Percentiles rank a stretch among this genome's conserved stretches.
These are phyloP conservation scores for Acer negundo DNA, from an alignment of 345 rosid species.

Conservation along the genomic window DNA sequence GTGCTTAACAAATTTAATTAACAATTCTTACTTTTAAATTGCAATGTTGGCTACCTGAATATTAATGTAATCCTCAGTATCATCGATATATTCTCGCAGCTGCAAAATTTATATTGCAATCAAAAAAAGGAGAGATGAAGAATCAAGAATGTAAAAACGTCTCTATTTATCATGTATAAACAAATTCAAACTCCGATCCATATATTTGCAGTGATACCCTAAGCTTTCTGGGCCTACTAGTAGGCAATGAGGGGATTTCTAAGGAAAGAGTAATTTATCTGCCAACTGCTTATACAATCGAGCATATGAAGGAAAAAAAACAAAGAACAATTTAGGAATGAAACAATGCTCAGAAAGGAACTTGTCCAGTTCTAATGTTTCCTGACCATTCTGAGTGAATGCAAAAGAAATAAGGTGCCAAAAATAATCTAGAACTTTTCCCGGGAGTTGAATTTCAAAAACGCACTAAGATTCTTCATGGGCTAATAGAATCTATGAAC, in stretches of 20 bases:
- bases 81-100: slow-evolving; percentile 96
- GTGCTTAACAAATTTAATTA: background rate
- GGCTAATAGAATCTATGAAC: background rate
- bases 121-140: background rate
- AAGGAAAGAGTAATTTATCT: background rate
- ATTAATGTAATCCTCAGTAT: slow-evolving; percentile 97
- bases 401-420: background rate
- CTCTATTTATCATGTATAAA: background rate
- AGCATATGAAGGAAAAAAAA: background rate
- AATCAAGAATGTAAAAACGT: background rate
- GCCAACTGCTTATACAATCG: background rate
- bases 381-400: background rate
- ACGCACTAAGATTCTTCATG: background rate
- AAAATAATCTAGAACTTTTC: background rate
- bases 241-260: background rate
- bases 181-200: background rate
- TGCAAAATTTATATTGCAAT: slow-evolving; percentile 41
- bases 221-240: background rate
- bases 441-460: background rate
- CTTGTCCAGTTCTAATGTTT: background rate
- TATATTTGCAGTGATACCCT: background rate
- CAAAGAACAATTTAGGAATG: background rate
- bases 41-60: slow-evolving; percentile 60
- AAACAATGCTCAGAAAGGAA: background rate
- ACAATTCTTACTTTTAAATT: background rate